Evolutionary conservation across 129 eudicot genomes (phyloP).

Genomic region (Artemisia annua): DNA sequence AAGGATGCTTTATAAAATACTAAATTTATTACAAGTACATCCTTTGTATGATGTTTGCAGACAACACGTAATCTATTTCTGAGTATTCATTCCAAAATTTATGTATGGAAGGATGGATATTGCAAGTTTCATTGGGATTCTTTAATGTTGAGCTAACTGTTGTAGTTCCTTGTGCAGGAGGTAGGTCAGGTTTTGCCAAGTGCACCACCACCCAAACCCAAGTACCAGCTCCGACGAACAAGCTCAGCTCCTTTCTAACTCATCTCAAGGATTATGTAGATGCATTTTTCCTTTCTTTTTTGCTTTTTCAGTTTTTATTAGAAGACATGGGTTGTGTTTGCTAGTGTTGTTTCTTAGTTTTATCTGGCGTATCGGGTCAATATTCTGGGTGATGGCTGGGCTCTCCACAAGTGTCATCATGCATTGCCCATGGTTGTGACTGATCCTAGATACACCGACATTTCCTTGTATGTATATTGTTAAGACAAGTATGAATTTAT

Average conservation of each 20-base stretch:
- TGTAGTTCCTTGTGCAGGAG: constrained; percentile 48
- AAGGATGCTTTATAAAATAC: no score
- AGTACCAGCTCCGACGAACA: constrained; percentile 72
- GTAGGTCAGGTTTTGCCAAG: constrained; percentile 53
- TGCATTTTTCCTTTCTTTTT: constrained; percentile 17
- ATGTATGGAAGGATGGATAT: not conserved
- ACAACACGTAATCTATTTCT: not conserved
- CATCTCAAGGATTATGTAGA: constrained; percentile 28
- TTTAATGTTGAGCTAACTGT: not conserved
- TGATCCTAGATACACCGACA: constrained; percentile 2
- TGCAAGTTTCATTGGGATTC: not conserved
- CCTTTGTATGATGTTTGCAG: not conserved
- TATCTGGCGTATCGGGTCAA: constrained; percentile 16
- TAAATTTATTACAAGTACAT: not conserved
- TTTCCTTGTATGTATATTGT: constrained; percentile 24
- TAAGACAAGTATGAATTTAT: constrained; percentile 18
- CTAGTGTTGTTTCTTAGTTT: constrained; percentile 29
- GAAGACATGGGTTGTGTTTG: constrained; percentile 28
- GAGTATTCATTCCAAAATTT: not conserved
- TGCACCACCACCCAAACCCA: constrained; percentile 63
- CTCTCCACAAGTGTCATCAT: not conserved
- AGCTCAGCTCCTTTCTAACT: constrained; percentile 60
- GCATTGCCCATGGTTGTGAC: constrained; percentile 6
- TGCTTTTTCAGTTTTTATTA: not conserved
- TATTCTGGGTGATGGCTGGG: constrained; percentile 17